Conservation (phyloP, 192 early-diverging fungal genomes). For the Mortierella hygrophila region DNA sequence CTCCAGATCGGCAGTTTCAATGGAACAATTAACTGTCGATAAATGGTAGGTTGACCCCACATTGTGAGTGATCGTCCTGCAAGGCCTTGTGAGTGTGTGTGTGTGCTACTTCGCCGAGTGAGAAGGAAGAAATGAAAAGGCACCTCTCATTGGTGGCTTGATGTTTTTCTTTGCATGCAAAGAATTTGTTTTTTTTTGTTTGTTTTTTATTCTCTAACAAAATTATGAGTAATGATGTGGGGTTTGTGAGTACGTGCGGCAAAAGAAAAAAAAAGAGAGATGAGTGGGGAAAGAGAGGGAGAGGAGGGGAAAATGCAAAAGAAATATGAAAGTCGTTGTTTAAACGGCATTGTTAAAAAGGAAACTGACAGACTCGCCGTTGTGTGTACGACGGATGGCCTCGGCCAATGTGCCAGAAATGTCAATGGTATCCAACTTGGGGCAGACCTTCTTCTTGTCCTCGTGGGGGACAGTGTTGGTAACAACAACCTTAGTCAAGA, state of each 20-base stretch:
- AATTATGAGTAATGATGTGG: neutral
- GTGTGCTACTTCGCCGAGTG: neutral
- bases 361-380: constrained; percentile 93
- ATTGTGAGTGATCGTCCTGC: neutral
- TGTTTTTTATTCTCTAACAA: constrained; percentile 5
- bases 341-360: constrained; percentile 73
- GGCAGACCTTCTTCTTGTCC: constrained; percentile 81
- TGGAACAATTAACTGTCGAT: neutral
- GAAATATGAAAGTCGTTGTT: neutral
- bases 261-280: constrained; percentile 7
- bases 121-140: neutral
- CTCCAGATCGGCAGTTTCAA: neutral
- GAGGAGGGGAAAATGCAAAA: constrained; percentile 12
- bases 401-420: constrained; percentile 84
- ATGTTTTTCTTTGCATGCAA: neutral
- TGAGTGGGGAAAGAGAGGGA: constrained; percentile 14
- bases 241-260: neutral
- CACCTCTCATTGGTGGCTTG: neutral
- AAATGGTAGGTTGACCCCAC: neutral
- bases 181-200: constrained; percentile 1
- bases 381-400: constrained; percentile 95
- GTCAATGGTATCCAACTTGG: constrained; percentile 87
- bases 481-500: constrained; percentile 81
- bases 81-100: neutral
- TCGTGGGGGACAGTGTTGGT: constrained; percentile 89